Conservation (phyloP, 208 protist genomes). For the Acanthamoeba lenticulata region DNA sequence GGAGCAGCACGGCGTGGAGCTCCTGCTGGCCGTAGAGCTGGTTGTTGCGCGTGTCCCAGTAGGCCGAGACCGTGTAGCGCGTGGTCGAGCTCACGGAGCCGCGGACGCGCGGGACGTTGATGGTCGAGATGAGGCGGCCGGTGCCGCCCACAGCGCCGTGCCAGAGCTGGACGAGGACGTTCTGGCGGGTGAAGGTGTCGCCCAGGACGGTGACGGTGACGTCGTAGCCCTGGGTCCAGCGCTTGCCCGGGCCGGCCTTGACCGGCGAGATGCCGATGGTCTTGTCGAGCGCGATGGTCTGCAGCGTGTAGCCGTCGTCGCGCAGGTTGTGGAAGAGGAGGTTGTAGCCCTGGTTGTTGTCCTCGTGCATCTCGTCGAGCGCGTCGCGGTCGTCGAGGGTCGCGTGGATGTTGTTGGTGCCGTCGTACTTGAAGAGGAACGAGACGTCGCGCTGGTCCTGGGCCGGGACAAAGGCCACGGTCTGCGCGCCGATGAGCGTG, state of each 20-base stretch:
- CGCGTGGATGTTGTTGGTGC: no score
- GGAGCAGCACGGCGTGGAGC: slow-evolving; percentile 23
- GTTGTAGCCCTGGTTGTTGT: not conserved
- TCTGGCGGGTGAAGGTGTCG: not conserved
- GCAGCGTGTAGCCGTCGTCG: not conserved
- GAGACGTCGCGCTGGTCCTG: not conserved
- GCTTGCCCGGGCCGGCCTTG: not conserved
- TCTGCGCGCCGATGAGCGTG: no score
- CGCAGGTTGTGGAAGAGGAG: not conserved
- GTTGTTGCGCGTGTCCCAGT: slow-evolving; percentile 22
- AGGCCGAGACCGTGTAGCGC: not conserved
- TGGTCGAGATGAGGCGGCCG: not conserved
- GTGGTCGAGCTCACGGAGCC: not conserved
- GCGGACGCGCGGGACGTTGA: not conserved
- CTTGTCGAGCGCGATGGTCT: not conserved
- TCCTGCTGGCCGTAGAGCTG: not conserved
- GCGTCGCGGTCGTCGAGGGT: not conserved
- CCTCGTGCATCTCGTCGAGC: not conserved
- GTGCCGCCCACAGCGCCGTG: not conserved
- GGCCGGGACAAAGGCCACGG: not conserved
- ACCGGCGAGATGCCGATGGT: not conserved
- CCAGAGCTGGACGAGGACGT: not conserved
- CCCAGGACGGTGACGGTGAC: not conserved
- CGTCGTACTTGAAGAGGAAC: not conserved
- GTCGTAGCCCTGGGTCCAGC: not conserved